A percentile compares a stretch with the other conserved stretches of the same genome.
Evolutionary conservation across 345 rosid genomes (phyloP).

Genomic region (Citrus medica): DNA sequence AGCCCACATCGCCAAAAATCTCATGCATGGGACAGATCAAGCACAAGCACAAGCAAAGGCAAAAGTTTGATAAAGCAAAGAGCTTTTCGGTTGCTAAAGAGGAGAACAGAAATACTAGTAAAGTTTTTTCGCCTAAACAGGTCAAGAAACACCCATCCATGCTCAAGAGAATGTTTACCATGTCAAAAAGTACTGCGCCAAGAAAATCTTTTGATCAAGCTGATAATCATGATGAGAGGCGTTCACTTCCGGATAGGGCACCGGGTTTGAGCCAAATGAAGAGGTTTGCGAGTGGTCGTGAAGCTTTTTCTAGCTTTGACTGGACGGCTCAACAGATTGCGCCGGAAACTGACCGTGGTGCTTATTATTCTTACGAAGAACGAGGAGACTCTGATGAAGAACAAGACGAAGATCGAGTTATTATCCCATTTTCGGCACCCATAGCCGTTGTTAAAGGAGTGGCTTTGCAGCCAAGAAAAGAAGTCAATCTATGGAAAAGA

Average conservation of each 20-base stretch:
- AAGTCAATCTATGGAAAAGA: conserved; percentile 86
- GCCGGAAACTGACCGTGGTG: conserved; percentile 34
- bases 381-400: conserved; percentile 19
- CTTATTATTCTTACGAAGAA: conserved; percentile 55
- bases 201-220: conserved; percentile 19
- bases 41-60: conserved; percentile 22
- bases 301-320: conserved; percentile 51
- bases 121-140: conserved; percentile 10
- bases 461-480: conserved; percentile 53
- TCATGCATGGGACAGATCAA: conserved; percentile 95
- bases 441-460: conserved; percentile 33
- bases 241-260: conserved; percentile 24
- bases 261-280: conserved; percentile 76
- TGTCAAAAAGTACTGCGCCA: conserved; percentile 6
- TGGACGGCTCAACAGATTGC: conserved; percentile 60
- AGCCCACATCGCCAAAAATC: conserved; percentile 85
- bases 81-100: conserved; percentile 15
- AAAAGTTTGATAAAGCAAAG: conserved; percentile 11
- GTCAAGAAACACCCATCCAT: conserved; percentile 30
- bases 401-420: conserved; percentile 32
- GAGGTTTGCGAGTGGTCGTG: conserved; percentile 73
- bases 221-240: not conserved
- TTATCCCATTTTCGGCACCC: conserved; percentile 76
- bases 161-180: conserved; percentile 42
- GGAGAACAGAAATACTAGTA: not conserved